Evolutionary conservation across 1,284 basidiomycete species (phyloP).

Genomic region (Ganoderma sinense): DNA sequence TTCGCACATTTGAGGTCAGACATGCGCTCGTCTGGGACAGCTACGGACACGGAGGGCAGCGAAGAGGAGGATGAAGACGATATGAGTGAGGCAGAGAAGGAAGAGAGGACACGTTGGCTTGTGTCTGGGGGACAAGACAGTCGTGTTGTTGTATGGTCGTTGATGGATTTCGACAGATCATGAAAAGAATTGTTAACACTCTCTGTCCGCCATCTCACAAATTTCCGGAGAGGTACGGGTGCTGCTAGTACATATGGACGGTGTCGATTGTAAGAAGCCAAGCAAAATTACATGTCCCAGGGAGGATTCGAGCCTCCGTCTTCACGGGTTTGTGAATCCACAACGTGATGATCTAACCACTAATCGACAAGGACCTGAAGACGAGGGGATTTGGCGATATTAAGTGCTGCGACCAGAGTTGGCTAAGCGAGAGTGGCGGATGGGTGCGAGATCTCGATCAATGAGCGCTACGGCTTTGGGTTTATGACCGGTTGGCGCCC

Average conservation of each 20-base stretch:
- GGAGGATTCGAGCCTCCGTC: conserved; percentile 31
- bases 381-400: background rate
- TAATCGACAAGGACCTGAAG: conserved; percentile 30
- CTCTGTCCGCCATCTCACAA: background rate
- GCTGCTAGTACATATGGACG: too few relatives aligned
- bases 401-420: too few relatives aligned
- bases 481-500: too few relatives aligned
- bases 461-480: too few relatives aligned
- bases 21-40: background rate
- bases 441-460: too few relatives aligned
- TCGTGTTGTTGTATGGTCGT: conserved; percentile 79
- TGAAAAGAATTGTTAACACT: conserved; percentile 2
- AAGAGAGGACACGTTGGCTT: conserved; percentile 69
- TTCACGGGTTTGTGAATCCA: conserved; percentile 17
- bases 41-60: conserved; percentile 30
- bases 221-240: too few relatives aligned
- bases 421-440: too few relatives aligned
- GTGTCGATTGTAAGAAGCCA: background rate
- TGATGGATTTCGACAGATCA: conserved; percentile 70
- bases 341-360: conserved; percentile 34
- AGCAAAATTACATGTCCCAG: conserved; percentile 25
- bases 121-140: conserved; percentile 77
- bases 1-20: conserved; percentile 57
- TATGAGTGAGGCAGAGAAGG: conserved; percentile 58
- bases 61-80: conserved; percentile 60